Conservation (phyloP, 2,329 filamentous ascomycete species). For the Rhexocercosporidium sp. region DNA sequence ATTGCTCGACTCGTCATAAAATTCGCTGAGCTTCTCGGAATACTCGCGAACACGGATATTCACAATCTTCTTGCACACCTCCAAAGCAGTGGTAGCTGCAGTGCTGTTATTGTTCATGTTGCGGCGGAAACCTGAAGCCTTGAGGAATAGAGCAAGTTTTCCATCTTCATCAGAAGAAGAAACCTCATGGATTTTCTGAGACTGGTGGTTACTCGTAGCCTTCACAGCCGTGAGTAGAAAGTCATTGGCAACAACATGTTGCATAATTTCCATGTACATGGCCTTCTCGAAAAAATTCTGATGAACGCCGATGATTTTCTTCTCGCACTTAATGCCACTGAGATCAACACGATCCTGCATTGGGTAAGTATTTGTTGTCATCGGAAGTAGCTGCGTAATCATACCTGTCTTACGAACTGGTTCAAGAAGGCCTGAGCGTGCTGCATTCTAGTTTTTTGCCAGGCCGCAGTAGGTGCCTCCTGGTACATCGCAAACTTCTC, state of each 20-base stretch:
- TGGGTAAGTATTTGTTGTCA: slow-evolving; percentile 20
- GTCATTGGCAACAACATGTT: slow-evolving; percentile 55
- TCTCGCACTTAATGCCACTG: slow-evolving; percentile 50
- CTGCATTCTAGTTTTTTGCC: slow-evolving; percentile 56
- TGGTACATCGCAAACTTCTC: slow-evolving; percentile 62
- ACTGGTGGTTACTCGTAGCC: not conserved
- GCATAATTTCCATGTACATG: slow-evolving; percentile 60
- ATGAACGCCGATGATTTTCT: slow-evolving; percentile 50
- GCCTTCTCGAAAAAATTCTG: slow-evolving; percentile 54
- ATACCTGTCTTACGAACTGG: slow-evolving; percentile 41
- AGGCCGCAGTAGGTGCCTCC: slow-evolving; percentile 53
- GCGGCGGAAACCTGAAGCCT: not conserved
- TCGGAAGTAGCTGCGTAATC: not conserved
- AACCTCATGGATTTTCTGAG: not conserved
- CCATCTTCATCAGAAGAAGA: not conserved
- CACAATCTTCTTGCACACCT: not conserved
- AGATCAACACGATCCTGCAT: slow-evolving; percentile 48
- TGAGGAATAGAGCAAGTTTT: slow-evolving; percentile 15
- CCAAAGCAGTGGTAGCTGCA: not conserved
- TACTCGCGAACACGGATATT: not conserved
- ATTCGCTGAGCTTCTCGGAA: not conserved
- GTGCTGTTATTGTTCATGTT: not conserved
- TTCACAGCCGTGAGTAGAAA: slow-evolving; percentile 43
- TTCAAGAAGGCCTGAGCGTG: slow-evolving; percentile 61
- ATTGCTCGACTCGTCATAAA: not conserved